Base-by-base conservation (phyloP, 1,139 yeast genomes). In the Arxiozyma slooffiae region DNA sequence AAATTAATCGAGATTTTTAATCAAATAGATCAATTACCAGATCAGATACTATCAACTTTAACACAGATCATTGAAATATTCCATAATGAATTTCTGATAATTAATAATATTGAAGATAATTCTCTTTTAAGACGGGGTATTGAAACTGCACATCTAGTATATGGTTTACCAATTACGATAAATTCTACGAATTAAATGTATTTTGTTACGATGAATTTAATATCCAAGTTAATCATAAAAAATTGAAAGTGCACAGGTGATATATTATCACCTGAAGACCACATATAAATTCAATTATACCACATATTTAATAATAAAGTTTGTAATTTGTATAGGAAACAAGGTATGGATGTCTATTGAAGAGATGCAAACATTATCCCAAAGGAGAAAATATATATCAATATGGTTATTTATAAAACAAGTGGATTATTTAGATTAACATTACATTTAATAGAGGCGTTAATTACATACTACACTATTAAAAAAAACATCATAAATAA, bases 261-360 rank as follows among this genome's bases (percentile, higher is more conserved):
- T 24, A 11, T 38, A 14, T 14, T n/a, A 17, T 16, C 7, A 43
- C 21, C 30, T 23, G 36, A 22, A 5, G 9, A 17, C 8, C 36
- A 23, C 7, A 26, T 51, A 17, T 30, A 47, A 20, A 23, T 36
- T 14, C 45, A 44, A 9, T 34, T 59, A 8, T 44, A 59, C 38
- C 49, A 52, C 30, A 72, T 80, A 1, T 74, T 81, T 53, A 72
- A 78, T 52, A 85, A 83, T 51, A 96, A 89, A 60, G 74, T 89
- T 79, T 67, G 85, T 48, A 81, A 84, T 58, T 69, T 90, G 52
- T 97, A 89, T 64, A 74, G 85, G 47, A 97, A 97, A 2, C 97
- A 89, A 69, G 95, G 96, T 0, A 69, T 84, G 52, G 97, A 89
- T 59, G 75, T 89, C 22, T 83, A 81, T 66, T 89, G 97, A 96